Evolutionary conservation across 2,329 filamentous ascomycete genomes (phyloP), one percentile per base, ranked within the genome.

Genomic region (Claviceps quebecensis): DNA sequence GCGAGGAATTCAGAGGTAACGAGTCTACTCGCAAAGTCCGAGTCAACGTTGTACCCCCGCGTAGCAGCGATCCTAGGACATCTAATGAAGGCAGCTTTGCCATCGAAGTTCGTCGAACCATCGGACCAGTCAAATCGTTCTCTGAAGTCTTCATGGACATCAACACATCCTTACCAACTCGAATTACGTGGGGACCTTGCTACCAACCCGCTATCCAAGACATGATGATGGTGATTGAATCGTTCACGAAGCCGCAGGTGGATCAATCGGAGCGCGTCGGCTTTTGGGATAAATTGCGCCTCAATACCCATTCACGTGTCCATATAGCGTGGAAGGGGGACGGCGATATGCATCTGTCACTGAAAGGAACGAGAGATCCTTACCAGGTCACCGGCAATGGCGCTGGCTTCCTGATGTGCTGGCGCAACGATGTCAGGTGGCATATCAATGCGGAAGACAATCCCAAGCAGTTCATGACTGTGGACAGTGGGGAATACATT

Each of bases 151-250:
- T 78, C 37, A 76, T 98, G 59, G 87, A 95, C 56, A 90, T 98
- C 66, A 95, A 97, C 65, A 96, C 91, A 2, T 86, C 84, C 50
- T 80, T 91, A 53, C 87, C 94, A 2, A 98, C 93, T 0, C 82
- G 87, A 45, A 91, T 98, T 50, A 96, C 91, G 0, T 98, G 93
- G 94, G 90, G 90, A 7, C 90, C 93, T 45, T 95, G 90, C 2
- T 98, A 97, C 62, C 94, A 98, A 62, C 93, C 94, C 29, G 91
- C 91, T 1, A 91, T 98, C 47, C 93, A 98, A 65, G 94, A 98
- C 63, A 95, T 97, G 86, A 98, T 98, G 93, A 96, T 97, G 78
- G 90, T 90, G 26, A 86, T 98, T 55, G 93, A 98, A 67, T 91
- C 87, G 2, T 97, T 98, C 65, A 96, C 91, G 1, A 98, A 98